Evolutionary conservation across 2,329 filamentous ascomycete species (phyloP).

Genomic region (Paecilomyces sp.): DNA sequence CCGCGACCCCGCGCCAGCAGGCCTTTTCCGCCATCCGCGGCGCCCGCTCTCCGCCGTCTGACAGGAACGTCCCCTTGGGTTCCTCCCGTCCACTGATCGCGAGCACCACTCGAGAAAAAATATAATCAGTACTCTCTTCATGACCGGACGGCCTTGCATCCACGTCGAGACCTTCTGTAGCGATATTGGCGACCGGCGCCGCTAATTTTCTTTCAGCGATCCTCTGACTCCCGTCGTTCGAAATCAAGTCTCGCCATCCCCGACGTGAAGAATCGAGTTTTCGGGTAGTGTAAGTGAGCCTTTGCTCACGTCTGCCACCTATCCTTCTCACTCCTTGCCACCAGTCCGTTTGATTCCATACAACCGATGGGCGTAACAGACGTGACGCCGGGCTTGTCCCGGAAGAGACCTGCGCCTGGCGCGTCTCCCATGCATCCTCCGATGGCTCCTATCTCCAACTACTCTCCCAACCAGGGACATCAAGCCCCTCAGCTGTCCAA

Average conservation of each 20-base stretch:
- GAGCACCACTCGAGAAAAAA: background rate
- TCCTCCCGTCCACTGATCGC: background rate
- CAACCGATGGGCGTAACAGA: conserved; percentile 8
- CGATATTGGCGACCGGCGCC: too few relatives aligned
- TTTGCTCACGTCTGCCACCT: background rate
- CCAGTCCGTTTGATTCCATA: background rate
- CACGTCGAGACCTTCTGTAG: background rate
- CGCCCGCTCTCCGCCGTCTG: background rate
- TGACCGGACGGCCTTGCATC: background rate
- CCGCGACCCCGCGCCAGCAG: background rate
- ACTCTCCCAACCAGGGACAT: conserved; percentile 34
- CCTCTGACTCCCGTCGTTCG: background rate
- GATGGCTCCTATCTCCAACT: conserved; percentile 45
- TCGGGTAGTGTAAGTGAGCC: background rate
- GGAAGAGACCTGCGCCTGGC: conserved; percentile 71
- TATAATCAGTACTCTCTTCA: background rate
- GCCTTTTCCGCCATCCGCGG: background rate
- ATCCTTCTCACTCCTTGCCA: conserved; percentile 2
- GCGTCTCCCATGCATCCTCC: conserved; percentile 55
- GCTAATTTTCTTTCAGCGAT: background rate
- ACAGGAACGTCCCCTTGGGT: background rate
- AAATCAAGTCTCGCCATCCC: background rate
- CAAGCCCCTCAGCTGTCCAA: conserved; percentile 33
- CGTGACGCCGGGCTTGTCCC: conserved; percentile 38
- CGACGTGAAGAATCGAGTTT: background rate